These are phyloP conservation scores for Boletellus sp. DNA, from an alignment of 768 basidiomycete genomes.

Conservation along the genomic window DNA sequence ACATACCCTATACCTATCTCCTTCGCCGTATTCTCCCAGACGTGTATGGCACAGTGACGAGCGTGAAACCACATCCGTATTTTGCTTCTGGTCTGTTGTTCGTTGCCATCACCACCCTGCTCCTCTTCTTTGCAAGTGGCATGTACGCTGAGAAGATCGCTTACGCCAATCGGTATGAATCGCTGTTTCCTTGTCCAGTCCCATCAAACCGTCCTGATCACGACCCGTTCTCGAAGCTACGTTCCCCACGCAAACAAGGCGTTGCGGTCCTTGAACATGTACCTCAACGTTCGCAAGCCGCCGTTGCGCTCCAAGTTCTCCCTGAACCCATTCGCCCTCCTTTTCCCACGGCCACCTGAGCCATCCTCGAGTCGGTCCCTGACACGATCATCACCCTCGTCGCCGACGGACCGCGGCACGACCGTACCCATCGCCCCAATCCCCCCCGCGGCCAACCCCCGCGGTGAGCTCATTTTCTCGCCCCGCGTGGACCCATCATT, in stretches of 20 bases:
- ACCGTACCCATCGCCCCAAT: slow-evolving; percentile 61
- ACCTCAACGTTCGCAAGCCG: slow-evolving; percentile 86
- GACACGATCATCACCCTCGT: slow-evolving; percentile 30
- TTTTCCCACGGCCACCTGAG: slow-evolving; percentile 35
- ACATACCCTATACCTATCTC: slow-evolving; percentile 54
- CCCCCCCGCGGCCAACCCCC: slow-evolving; percentile 83
- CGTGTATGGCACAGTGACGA: slow-evolving; percentile 36
- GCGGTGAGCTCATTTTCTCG: slow-evolving; percentile 96
- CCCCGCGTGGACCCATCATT: slow-evolving; percentile 79
- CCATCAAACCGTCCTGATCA: slow-evolving; percentile 15
- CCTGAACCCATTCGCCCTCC: slow-evolving; percentile 37
- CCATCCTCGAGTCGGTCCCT: slow-evolving; percentile 20
- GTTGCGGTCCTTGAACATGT: slow-evolving; percentile 92
- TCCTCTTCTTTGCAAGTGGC: slow-evolving; percentile 94
- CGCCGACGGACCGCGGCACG: slow-evolving; percentile 39
- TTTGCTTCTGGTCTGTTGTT: slow-evolving; percentile 77
- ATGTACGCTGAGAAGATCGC: slow-evolving; percentile 96
- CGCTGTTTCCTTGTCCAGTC: slow-evolving; percentile 4
- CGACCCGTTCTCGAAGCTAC: slow-evolving; percentile 54
- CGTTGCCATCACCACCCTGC: slow-evolving; percentile 84
- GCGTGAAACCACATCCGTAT: slow-evolving; percentile 63
- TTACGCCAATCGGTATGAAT: slow-evolving; percentile 86
- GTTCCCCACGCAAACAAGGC: slow-evolving; percentile 94
- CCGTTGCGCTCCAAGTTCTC: slow-evolving; percentile 61
- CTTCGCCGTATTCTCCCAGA: slow-evolving; percentile 52